A percentile compares a stretch with the other conserved stretches of the same genome.
phyloP scores from a whole-genome alignment of 805 yeast genomes.

The Ogataea zsoltii region DNA sequence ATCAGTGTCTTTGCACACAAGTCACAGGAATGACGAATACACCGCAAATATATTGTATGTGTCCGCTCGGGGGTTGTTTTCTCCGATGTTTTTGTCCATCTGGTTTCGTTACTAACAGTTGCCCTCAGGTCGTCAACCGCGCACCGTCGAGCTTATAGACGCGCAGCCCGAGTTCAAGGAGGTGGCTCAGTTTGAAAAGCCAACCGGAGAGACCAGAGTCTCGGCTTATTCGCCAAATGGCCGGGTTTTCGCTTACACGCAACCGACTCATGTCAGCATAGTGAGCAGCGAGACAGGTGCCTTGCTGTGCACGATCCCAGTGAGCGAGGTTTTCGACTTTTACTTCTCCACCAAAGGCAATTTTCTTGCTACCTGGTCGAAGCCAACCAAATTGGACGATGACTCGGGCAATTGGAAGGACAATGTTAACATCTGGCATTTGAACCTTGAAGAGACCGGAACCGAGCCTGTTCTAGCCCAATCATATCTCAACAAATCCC shows the following conservation, averaged over 20 bases:
- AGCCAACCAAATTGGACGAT: slow-evolving; percentile 64
- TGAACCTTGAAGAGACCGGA: slow-evolving; percentile 29
- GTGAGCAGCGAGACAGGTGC: slow-evolving; percentile 56
- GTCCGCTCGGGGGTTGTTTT: not conserved
- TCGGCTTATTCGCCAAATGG: slow-evolving; percentile 73
- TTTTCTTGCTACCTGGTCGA: slow-evolving; percentile 85
- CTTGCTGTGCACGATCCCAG: slow-evolving; percentile 47
- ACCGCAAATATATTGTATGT: slow-evolving; percentile 33
- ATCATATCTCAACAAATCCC: slow-evolving; percentile 74
- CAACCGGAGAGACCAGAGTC: slow-evolving; percentile 52
- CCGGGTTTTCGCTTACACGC: slow-evolving; percentile 67
- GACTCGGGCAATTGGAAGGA: slow-evolving; percentile 74
- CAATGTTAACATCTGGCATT: slow-evolving; percentile 77
- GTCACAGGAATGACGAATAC: slow-evolving; percentile 20
- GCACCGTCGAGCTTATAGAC: slow-evolving; percentile 51
- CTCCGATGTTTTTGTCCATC: not conserved
- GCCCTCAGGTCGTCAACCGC: slow-evolving; percentile 55
- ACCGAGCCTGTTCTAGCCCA: slow-evolving; percentile 26
- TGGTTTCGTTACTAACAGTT: slow-evolving; percentile 14
- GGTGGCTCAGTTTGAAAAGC: slow-evolving; percentile 32
- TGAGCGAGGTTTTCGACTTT: slow-evolving; percentile 74
- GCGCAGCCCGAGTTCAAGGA: slow-evolving; percentile 43
- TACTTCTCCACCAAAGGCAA: slow-evolving; percentile 88
- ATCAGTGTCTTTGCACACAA: not conserved
- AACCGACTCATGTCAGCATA: slow-evolving; percentile 59